phyloP scores from a whole-genome alignment of 345 rosid species.

The Brassica cretica region DNA sequence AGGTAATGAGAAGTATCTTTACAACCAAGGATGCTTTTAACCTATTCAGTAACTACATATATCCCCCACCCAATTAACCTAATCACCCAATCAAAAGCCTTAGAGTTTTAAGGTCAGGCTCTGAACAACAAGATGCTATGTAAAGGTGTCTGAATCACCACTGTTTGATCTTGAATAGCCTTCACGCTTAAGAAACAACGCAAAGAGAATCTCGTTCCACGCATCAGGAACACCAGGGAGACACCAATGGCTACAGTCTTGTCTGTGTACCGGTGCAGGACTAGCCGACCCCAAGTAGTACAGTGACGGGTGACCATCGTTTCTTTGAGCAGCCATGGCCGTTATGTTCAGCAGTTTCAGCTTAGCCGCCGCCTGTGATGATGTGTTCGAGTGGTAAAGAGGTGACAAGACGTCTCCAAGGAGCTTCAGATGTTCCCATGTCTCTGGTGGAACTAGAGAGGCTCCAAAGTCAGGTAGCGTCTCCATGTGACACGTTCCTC shows the following conservation, averaged over 20 bases:
- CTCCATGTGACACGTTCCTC: slow-evolving; percentile 87
- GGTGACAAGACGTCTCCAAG: slow-evolving; percentile 48
- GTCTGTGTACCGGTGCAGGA: slow-evolving; percentile 71
- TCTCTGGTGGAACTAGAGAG: slow-evolving; percentile 48
- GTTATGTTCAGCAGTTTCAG: slow-evolving; percentile 67
- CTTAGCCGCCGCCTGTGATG: slow-evolving; percentile 26
- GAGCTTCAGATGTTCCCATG: slow-evolving; percentile 50
- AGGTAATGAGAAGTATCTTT: neutral
- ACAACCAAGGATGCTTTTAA: slow-evolving; percentile 9
- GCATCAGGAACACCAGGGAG: slow-evolving; percentile 95
- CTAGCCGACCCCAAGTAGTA: slow-evolving; percentile 61
- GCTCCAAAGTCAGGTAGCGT: slow-evolving; percentile 70
- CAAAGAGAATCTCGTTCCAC: slow-evolving; percentile 86
- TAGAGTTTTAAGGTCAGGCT: neutral
- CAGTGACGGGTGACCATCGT: slow-evolving; percentile 83
- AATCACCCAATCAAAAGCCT: slow-evolving; percentile 18
- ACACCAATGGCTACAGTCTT: slow-evolving; percentile 99
- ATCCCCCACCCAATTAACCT: slow-evolving; percentile 30
- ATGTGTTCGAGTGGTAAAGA: slow-evolving; percentile 34
- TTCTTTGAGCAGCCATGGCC: slow-evolving; percentile 64
- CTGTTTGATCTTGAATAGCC: slow-evolving; percentile 7
- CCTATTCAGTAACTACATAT: slow-evolving; percentile 34
- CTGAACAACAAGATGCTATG: slow-evolving; percentile 3
- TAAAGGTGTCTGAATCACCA: slow-evolving; percentile 19
- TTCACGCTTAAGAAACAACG: slow-evolving; percentile 56